A percentile compares a stretch with the other conserved stretches of the same genome.
Evolutionary conservation across 441 rosid genomes (phyloP).

Genomic region (Populus trichocarpa): DNA sequence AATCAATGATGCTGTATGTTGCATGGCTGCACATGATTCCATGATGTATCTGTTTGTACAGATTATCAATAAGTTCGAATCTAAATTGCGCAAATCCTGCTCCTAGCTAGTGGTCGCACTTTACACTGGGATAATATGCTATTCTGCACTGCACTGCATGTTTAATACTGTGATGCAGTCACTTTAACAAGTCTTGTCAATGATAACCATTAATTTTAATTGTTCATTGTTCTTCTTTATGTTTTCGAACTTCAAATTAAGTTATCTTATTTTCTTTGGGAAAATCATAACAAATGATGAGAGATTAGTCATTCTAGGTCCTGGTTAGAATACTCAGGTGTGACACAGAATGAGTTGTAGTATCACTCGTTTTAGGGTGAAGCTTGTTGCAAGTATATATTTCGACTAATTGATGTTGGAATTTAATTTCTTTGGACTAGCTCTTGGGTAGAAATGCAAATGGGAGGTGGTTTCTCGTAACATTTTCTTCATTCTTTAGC

Average conservation of each 20-base stretch:
- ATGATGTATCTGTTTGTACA: background rate
- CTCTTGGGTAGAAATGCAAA: slow-evolving; percentile 43
- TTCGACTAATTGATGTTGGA: slow-evolving; percentile 51
- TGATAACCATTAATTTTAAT: background rate
- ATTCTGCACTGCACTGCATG: background rate
- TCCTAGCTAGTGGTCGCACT: background rate
- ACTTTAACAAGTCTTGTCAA: background rate
- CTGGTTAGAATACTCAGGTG: background rate
- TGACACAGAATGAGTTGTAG: background rate
- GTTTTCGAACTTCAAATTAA: background rate
- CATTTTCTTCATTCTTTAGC: slow-evolving; percentile 75
- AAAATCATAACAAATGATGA: background rate
- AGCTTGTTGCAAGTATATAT: slow-evolving; percentile 57
- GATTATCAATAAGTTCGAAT: too few relatives aligned
- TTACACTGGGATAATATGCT: background rate
- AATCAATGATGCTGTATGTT: background rate
- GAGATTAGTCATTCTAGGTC: background rate
- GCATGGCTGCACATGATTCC: background rate
- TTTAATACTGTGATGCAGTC: background rate
- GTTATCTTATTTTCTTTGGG: background rate
- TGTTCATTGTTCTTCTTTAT: background rate
- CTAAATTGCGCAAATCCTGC: too few relatives aligned
- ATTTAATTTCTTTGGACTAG: slow-evolving; percentile 35
- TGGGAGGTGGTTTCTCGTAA: slow-evolving; percentile 75
- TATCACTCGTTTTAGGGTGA: slow-evolving; percentile 65